phyloP scores from a whole-genome alignment of 371 early-diverging fungal species.

The Dipsacomyces acuminosporus region DNA sequence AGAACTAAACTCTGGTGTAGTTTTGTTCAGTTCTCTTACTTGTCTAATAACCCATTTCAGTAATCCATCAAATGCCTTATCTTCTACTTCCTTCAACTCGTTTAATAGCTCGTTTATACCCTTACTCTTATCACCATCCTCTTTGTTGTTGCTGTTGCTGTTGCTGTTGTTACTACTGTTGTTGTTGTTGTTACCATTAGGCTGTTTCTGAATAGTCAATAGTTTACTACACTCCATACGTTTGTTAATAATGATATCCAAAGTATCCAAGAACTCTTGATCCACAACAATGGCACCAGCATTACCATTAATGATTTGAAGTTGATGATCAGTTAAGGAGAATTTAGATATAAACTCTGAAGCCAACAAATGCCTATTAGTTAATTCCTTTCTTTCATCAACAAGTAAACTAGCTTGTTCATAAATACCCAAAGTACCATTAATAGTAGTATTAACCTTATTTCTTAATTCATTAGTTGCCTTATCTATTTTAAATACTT shows the following conservation, averaged over 20 bases:
- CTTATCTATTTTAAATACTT: conserved; percentile 17
- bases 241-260: conserved; percentile 66
- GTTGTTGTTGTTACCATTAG: no score
- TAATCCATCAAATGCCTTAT: conserved; percentile 64
- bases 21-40: conserved; percentile 64
- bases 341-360: conserved; percentile 63
- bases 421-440: conserved; percentile 10
- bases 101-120: conserved; percentile 55
- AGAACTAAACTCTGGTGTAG: conserved; percentile 66
- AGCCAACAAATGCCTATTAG: conserved; percentile 13
- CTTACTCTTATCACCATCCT: no score
- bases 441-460: conserved; percentile 15
- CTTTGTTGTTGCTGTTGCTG: no score
- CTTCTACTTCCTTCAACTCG: conserved; percentile 20
- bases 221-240: conserved; percentile 73
- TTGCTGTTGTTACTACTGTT: no score
- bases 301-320: conserved; percentile 34
- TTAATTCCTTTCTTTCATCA: conserved; percentile 28
- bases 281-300: conserved; percentile 54
- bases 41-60: conserved; percentile 75
- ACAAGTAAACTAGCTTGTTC: conserved; percentile 14
- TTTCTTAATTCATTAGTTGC: conserved; percentile 13
- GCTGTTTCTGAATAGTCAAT: conserved; percentile 67
- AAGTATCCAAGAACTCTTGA: conserved; percentile 66
- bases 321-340: conserved; percentile 62